Base-by-base conservation (phyloP, 345 rosid species). In the Abelmoschus esculentus region DNA sequence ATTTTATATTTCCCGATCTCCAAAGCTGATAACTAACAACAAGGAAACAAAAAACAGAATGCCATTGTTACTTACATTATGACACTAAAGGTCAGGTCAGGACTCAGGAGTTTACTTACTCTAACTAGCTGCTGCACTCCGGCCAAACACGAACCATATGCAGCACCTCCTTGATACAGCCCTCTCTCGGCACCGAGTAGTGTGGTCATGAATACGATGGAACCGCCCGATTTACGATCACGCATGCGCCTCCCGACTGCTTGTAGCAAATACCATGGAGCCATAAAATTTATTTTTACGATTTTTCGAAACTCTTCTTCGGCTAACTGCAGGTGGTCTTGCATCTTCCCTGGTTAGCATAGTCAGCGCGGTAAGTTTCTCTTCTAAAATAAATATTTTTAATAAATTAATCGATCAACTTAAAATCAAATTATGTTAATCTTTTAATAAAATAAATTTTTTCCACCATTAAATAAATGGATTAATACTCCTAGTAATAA, bases 121-220 rank as follows among this genome's bases (percentile, higher is more conserved):
- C 97, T 80, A 29, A 80, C 96, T 36, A 91, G 73, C 77, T 95
- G 98, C 69, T 90, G 92, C 47, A 96, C 76, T 61, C 79, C 96
- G 22, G 90, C 99, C 11, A 85, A 69, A 78, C 88, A 85, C 0
- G 98, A 82, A 67, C 96, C 85, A 74, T 83, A 87, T 38, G 88
- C 92, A 67, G 92, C 97, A 73, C 92, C 86, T 22, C 99, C 98
- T 3, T 80, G 92, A 79, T 96, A 89, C 17, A 96, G 77, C 18
- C 89, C 99, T 77, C 98, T 80, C 71, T 85, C 91, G 0, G 82
- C 82, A 26, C 99, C 97, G 2, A 79, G 83, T 59, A 92, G 79
- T 1, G 96, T 79, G 17, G 86, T 77, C 77, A 90, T 50, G 76
- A 96, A 84, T 44, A 90, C 73, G 10, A 95, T 76, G 59, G 97